Evolutionary conservation across 2,329 filamentous ascomycete genomes (phyloP), one percentile per base, ranked within the genome.

Genomic region (Fusarium coicis): DNA sequence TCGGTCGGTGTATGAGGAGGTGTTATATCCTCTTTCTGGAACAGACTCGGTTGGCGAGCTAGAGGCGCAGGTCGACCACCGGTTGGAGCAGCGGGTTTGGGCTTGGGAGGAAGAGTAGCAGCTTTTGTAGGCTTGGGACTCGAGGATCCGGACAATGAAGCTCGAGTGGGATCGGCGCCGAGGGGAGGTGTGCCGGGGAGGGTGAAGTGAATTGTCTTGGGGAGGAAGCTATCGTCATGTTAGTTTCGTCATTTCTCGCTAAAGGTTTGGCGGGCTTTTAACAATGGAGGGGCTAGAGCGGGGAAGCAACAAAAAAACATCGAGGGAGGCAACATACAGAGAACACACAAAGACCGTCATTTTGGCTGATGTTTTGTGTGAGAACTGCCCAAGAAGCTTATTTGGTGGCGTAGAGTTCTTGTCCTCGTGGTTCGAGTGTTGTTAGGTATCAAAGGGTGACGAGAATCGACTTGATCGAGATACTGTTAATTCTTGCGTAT

Each of bases 161-260:
- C 70, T 77, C 75, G 79, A 65, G 73, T 52, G 8, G 68, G 73
- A 57, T 80, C 80, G 73, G 77, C 80, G 68, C 79, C 79, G 70
- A 79, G 84, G 65, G 82, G 83, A 57, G 85, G 84, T 37, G 86
- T 87, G 43, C 87, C 86, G 16, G 90, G 89, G 63, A 93, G 87
- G 76, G 92, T 91, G 82, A 98, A 98, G 82, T 97, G 92, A 78
- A 97, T 87, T 44, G 96, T 98, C 81, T 97, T 95, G 39, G 96
- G 96, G 40, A 98, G 89, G 80, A 97, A 97, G 64, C 95, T 97
- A 80, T 74, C 50, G 46, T 69, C 42, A 58, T 49, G 55, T 77
- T 65, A 74, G 70, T 56, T 36, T 65, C 56, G 53, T 53, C 60
- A 63, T 49, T 52, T 37, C 56, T 68, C 60, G 62, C 57, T 47